Evolutionary conservation across 768 basidiomycete species (phyloP).

Genomic region (Lentinula lateritia): DNA sequence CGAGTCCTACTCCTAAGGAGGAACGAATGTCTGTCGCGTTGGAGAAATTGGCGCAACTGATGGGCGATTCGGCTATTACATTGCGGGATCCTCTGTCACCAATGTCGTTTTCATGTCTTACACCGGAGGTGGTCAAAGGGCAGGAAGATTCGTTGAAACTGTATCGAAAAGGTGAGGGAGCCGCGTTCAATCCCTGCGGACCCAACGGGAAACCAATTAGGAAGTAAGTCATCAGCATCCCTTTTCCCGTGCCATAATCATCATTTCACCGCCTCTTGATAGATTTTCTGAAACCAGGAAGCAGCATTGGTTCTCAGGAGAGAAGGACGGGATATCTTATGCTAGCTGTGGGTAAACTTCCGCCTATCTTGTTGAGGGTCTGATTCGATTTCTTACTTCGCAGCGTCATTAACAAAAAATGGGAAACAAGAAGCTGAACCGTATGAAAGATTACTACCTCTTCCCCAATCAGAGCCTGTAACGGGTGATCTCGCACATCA

Average conservation of each 20-base stretch:
- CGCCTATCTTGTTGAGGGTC: conserved; percentile 6
- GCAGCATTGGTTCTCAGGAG: conserved; percentile 62
- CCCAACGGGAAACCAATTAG: conserved; percentile 55
- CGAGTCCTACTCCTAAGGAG: conserved; percentile 24
- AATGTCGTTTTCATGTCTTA: conserved; percentile 63
- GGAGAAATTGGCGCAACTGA: conserved; percentile 45
- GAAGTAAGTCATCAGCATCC: conserved; percentile 37
- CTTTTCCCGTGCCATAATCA: background rate
- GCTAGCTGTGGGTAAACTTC: conserved; percentile 33
- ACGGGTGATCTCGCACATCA: conserved; percentile 31
- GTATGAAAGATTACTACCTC: conserved; percentile 18
- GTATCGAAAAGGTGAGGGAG: conserved; percentile 38
- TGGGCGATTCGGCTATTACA: conserved; percentile 37
- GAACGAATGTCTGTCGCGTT: conserved; percentile 57
- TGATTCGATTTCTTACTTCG: background rate
- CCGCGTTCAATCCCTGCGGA: conserved; percentile 52
- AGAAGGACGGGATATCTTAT: conserved; percentile 49
- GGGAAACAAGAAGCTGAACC: conserved; percentile 9
- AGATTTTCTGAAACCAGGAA: conserved; percentile 56
- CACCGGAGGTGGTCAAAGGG: conserved; percentile 42
- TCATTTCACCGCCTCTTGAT: background rate
- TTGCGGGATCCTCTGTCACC: conserved; percentile 52
- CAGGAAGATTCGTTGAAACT: conserved; percentile 45
- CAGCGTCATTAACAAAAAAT: conserved; percentile 4
- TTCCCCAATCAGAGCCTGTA: conserved; percentile 33